phyloP scores from a whole-genome alignment of 2,329 filamentous ascomycete species.

The Pseudogymnoascus sp. region DNA sequence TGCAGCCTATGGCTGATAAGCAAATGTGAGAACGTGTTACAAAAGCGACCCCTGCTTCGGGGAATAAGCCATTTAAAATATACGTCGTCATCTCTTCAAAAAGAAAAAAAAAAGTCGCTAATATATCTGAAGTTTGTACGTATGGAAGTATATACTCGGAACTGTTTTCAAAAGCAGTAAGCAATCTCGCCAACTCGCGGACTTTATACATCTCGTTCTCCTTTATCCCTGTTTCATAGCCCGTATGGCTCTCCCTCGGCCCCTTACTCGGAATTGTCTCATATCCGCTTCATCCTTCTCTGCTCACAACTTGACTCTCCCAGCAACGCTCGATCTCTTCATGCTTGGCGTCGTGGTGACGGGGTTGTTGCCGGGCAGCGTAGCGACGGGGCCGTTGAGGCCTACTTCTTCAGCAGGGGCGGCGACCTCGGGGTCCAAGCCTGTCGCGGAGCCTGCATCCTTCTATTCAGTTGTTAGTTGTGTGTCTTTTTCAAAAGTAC shows the following conservation, averaged over 20 bases:
- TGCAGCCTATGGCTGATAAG: not conserved
- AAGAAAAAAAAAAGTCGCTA: not conserved
- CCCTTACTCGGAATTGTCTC: not conserved
- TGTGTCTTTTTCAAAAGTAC: not conserved
- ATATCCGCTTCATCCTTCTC: not conserved
- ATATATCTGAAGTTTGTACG: not conserved
- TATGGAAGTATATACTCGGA: not conserved
- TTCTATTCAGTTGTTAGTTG: not conserved
- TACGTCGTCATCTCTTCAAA: conserved; percentile 11
- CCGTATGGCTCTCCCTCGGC: not conserved
- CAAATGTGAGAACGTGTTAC: not conserved
- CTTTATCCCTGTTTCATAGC: not conserved
- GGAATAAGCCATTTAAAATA: not conserved
- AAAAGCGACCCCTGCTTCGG: too few relatives aligned
- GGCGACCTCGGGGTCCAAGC: conserved; percentile 4
- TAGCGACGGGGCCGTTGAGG: conserved; percentile 13
- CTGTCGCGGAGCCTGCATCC: not conserved
- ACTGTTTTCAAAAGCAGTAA: not conserved
- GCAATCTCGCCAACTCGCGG: not conserved
- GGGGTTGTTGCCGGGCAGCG: conserved; percentile 15
- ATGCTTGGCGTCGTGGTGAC: not conserved
- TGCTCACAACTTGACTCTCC: not conserved
- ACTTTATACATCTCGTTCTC: not conserved
- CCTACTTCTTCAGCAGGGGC: conserved; percentile 13
- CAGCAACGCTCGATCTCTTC: not conserved